Conservation (phyloP, 2,329 filamentous ascomycete genomes). For the Myriangium duriaei region DNA sequence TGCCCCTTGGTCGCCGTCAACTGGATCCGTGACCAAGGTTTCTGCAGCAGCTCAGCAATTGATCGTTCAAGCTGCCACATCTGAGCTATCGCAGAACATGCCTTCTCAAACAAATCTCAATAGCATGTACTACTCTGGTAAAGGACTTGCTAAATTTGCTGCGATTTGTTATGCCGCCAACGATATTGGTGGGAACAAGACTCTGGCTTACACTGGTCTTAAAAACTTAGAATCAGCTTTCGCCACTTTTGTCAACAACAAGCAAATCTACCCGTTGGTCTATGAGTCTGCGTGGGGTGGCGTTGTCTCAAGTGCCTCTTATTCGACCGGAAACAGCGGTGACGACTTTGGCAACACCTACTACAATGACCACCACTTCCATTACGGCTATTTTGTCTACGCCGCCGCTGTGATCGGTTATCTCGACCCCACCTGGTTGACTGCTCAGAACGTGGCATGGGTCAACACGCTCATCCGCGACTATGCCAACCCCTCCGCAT, state of each 20-base stretch:
- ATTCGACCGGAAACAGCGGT: conserved; percentile 60
- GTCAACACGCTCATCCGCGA: conserved; percentile 79
- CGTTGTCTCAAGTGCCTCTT: conserved; percentile 63
- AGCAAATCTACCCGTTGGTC: conserved; percentile 37
- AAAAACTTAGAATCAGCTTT: conserved; percentile 36
- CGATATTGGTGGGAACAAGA: conserved; percentile 45
- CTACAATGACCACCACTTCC: conserved; percentile 59
- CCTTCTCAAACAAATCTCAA: conserved; percentile 58
- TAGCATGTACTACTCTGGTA: conserved; percentile 91
- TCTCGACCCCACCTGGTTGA: conserved; percentile 63
- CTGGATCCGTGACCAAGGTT: conserved; percentile 27
- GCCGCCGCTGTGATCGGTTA: conserved; percentile 71
- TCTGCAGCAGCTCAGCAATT: conserved; percentile 30
- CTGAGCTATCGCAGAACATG: conserved; percentile 67
- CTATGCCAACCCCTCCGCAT: conserved; percentile 58
- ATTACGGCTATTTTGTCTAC: conserved; percentile 77
- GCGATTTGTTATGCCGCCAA: conserved; percentile 33
- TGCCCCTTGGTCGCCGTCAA: conserved; percentile 56
- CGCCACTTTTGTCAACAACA: conserved; percentile 34
- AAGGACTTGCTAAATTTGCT: conserved; percentile 32
- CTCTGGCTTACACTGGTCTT: conserved; percentile 38
- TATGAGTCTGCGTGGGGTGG: conserved; percentile 60
- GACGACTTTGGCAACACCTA: conserved; percentile 83
- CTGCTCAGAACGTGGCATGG: conserved; percentile 55
- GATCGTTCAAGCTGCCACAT: conserved; percentile 48